Percentiles rank a stretch among this genome's conserved stretches.
phyloP scores from a whole-genome alignment of 225 moss, liverwort and hornwort genomes.

The Ulota crispa region DNA sequence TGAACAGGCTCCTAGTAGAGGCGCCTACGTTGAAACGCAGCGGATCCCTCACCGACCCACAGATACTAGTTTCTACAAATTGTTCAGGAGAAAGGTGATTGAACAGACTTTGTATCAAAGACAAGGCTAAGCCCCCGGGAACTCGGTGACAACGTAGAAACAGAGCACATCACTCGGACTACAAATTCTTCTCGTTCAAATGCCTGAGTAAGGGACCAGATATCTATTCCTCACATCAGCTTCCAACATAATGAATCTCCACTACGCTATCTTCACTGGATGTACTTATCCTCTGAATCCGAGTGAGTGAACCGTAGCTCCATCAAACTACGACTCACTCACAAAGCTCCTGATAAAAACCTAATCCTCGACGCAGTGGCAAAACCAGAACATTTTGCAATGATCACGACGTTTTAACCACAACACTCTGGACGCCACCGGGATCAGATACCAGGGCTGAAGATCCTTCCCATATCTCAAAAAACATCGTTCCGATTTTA shows the following conservation, averaged over 20 bases:
- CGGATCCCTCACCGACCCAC: constrained; percentile 30
- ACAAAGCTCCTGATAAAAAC: not conserved
- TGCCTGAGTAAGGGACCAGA: not conserved
- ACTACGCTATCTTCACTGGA: not conserved
- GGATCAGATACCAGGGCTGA: not conserved
- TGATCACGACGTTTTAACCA: constrained; percentile 2
- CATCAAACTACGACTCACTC: constrained; percentile 5
- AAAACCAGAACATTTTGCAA: constrained; percentile 10
- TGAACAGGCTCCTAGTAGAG: constrained; percentile 23
- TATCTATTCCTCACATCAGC: constrained; percentile 9
- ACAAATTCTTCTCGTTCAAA: not conserved
- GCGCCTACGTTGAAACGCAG: constrained; percentile 32
- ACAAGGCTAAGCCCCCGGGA: constrained; percentile 11
- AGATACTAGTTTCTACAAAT: constrained; percentile 28
- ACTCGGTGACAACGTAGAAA: not conserved
- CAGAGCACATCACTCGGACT: constrained; percentile 14
- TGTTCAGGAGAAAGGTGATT: constrained; percentile 27
- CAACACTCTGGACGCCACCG: not conserved
- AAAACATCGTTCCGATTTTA: not conserved
- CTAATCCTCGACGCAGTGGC: not conserved
- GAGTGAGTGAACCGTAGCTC: not conserved
- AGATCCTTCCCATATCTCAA: not conserved
- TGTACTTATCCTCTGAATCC: constrained; percentile 4
- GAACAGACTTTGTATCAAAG: constrained; percentile 29
- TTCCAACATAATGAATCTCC: constrained; percentile 15